Percentiles rank a stretch among this genome's conserved stretches.
Evolutionary conservation across 2,329 filamentous ascomycete genomes (phyloP).

Genomic region (Paraphoma sp.): DNA sequence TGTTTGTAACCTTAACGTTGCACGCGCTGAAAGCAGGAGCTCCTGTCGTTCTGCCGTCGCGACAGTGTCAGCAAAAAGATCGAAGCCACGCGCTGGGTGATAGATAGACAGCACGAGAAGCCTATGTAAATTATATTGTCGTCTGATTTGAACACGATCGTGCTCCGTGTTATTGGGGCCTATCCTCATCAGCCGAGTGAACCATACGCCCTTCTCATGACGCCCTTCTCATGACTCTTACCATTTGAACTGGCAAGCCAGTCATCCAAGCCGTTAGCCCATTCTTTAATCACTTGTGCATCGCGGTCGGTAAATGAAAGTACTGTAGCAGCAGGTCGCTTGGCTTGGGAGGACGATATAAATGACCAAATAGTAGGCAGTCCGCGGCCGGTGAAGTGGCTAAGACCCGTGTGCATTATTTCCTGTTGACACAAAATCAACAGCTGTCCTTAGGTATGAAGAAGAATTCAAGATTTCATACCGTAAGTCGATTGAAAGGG

Average conservation of each 20-base stretch:
- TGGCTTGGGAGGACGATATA: conserved; percentile 34
- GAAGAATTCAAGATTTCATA: too few species aligned
- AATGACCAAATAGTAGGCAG: conserved; percentile 55
- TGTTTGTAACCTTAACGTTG: conserved; percentile 50
- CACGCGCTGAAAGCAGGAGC: conserved; percentile 51
- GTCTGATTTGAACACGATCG: conserved; percentile 47
- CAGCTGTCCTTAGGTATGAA: too few species aligned
- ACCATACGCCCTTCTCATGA: too few species aligned
- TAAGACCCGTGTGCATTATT: conserved; percentile 55
- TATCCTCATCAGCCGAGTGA: too few species aligned
- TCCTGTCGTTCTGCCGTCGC: conserved; percentile 52
- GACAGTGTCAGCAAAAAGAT: conserved; percentile 49
- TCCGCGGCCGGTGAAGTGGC: conserved; percentile 52
- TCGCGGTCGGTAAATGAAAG: conserved; percentile 49
- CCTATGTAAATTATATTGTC: conserved; percentile 53
- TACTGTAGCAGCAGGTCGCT: conserved; percentile 18
- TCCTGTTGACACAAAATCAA: too few species aligned
- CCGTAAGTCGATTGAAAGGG: conserved; percentile 51
- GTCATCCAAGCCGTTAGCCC: conserved; percentile 52
- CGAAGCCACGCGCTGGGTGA: conserved; percentile 50
- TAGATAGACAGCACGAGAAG: conserved; percentile 54
- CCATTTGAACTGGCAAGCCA: conserved; percentile 53
- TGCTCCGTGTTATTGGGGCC: conserved; percentile 37
- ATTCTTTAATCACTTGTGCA: conserved; percentile 52
- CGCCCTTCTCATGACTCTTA: too few species aligned